Conservation (phyloP, 2,329 filamentous ascomycete species). For the Xylariaceae sp. region DNA sequence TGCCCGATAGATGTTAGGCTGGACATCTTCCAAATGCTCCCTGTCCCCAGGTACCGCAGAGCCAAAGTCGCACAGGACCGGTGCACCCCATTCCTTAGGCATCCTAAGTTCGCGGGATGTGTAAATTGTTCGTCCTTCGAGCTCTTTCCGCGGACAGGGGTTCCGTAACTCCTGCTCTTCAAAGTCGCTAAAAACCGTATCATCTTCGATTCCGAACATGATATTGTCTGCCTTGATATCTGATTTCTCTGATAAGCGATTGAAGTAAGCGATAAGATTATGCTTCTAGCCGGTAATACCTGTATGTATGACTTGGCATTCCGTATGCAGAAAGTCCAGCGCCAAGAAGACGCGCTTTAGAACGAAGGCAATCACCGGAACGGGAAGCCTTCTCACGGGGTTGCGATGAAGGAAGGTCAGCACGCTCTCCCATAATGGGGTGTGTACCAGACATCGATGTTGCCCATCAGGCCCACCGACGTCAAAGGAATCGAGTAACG, state of each 20-base stretch:
- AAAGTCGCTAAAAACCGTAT: slow-evolving; percentile 44
- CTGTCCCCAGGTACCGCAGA: slow-evolving; percentile 43
- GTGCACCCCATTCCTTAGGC: slow-evolving; percentile 31
- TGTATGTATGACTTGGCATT: slow-evolving; percentile 50
- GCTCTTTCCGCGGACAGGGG: slow-evolving; percentile 46
- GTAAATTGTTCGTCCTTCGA: slow-evolving; percentile 47
- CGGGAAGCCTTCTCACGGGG: slow-evolving; percentile 41
- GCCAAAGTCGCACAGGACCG: slow-evolving; percentile 54
- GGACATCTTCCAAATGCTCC: slow-evolving; percentile 41
- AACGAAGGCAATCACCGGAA: slow-evolving; percentile 38
- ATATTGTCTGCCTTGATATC: slow-evolving; percentile 53
- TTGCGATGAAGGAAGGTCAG: slow-evolving; percentile 44
- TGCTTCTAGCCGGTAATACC: slow-evolving; percentile 36
- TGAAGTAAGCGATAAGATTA: background rate
- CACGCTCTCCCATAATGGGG: slow-evolving; percentile 40
- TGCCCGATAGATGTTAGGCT: slow-evolving; percentile 45
- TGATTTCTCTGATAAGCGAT: slow-evolving; percentile 12
- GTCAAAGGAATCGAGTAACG: slow-evolving; percentile 43
- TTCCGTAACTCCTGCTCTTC: slow-evolving; percentile 43
- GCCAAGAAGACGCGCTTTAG: slow-evolving; percentile 46
- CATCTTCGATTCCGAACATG: slow-evolving; percentile 45
- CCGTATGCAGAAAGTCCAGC: slow-evolving; percentile 49
- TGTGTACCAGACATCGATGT: slow-evolving; percentile 41
- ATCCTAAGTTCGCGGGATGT: slow-evolving; percentile 30
- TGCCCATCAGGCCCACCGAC: slow-evolving; percentile 39